phyloP scores from a whole-genome alignment of 176 grass and related monocot genomes.

The Rhynchospora tenuis region DNA sequence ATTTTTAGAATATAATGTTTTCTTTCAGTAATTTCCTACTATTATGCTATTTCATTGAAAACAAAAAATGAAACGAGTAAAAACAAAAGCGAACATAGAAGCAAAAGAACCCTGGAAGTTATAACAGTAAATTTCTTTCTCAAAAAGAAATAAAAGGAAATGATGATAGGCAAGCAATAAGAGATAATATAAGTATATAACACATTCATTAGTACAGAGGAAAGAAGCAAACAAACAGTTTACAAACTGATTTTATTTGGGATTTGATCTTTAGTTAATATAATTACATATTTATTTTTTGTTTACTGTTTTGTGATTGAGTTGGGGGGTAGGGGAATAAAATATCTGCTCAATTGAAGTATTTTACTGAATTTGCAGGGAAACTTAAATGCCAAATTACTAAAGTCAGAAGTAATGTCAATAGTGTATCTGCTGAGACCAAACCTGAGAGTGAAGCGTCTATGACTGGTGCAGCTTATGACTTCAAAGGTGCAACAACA shows the following conservation, averaged over 20 bases:
- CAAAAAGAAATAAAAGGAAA: too few relatives aligned
- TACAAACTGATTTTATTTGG: not conserved
- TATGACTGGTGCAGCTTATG: conserved; percentile 56
- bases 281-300: not conserved
- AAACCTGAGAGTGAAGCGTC: conserved; percentile 27
- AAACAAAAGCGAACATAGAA: too few relatives aligned
- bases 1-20: not conserved
- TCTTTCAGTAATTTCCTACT: not conserved
- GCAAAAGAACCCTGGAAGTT: too few relatives aligned
- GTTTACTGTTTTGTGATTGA: not conserved
- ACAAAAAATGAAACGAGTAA: not conserved
- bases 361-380: conserved; percentile 11
- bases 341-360: not conserved
- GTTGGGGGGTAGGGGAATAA: not conserved
- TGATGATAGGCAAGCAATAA: too few relatives aligned
- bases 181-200: too few relatives aligned
- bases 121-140: too few relatives aligned
- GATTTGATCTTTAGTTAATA: not conserved
- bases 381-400: not conserved
- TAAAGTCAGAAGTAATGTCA: conserved; percentile 21
- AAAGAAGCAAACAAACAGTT: not conserved
- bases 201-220: too few relatives aligned
- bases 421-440: conserved; percentile 34
- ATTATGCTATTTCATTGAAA: not conserved
- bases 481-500: conserved; percentile 61